These are phyloP conservation scores for Rhizopogon parksii DNA, from an alignment of 1,284 basidiomycete genomes.

Conservation along the genomic window DNA sequence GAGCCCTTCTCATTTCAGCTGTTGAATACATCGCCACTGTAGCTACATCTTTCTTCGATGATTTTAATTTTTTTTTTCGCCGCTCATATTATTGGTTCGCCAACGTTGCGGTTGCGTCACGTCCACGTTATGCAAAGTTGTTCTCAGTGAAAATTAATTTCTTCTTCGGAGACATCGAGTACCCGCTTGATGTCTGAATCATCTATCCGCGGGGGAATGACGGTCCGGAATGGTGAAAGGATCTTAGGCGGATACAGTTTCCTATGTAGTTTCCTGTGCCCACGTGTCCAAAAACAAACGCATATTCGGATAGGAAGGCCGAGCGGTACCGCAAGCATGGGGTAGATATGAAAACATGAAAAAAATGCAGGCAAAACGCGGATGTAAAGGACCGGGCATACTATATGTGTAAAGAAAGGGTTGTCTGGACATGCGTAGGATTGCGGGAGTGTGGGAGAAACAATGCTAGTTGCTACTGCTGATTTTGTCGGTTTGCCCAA, in stretches of 20 bases:
- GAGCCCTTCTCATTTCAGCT: background rate
- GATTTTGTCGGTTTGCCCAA: constrained; percentile 35
- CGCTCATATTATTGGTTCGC: background rate
- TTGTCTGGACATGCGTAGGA: no score
- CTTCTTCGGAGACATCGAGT: background rate
- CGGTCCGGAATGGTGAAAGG: background rate
- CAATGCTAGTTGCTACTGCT: constrained; percentile 1
- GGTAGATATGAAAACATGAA: background rate
- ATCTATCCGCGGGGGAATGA: background rate
- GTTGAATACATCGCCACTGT: background rate
- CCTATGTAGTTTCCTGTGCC: background rate
- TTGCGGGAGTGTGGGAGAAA: background rate
- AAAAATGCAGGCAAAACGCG: background rate
- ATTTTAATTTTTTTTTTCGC: background rate
- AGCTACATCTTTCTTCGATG: background rate
- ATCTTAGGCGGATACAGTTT: background rate
- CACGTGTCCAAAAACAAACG: no score
- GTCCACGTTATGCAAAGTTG: background rate
- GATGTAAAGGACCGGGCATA: background rate
- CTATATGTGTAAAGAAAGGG: background rate
- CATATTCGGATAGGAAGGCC: no score
- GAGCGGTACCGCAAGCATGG: background rate
- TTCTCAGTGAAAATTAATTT: background rate
- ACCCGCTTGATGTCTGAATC: background rate
- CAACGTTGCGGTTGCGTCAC: background rate